phyloP scores from a whole-genome alignment of 176 grass and related monocot genomes.

The Carex cristatella region DNA sequence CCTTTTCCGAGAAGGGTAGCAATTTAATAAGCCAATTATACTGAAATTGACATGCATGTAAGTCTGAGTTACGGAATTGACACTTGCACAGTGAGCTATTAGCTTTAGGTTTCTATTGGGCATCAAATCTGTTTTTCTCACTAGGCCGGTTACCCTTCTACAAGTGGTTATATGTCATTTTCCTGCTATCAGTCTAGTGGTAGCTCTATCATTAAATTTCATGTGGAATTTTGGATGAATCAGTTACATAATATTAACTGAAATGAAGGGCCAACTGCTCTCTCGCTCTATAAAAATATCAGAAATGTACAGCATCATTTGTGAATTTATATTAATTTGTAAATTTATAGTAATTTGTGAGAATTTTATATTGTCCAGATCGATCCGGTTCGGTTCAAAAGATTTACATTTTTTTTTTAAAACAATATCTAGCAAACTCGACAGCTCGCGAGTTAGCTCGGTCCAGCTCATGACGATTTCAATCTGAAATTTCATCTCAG shows the following conservation, averaged over 20 bases:
- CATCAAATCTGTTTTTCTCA: not conserved
- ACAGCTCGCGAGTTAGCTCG: too few species aligned
- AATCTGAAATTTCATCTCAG: too few species aligned
- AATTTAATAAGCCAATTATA: not conserved
- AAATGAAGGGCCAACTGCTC: not conserved
- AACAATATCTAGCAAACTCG: too few species aligned
- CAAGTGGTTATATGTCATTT: conserved; percentile 27
- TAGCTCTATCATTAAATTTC: conserved; percentile 5
- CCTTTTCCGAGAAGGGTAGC: not conserved
- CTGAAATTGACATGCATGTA: conserved; percentile 12
- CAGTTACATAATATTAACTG: not conserved
- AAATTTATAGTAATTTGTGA: too few species aligned
- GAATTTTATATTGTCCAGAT: too few species aligned
- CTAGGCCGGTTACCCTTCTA: not conserved
- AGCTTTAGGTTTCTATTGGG: not conserved
- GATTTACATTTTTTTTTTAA: too few species aligned
- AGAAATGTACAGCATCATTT: not conserved
- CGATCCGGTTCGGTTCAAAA: too few species aligned
- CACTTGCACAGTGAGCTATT: conserved; percentile 17
- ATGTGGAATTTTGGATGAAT: not conserved
- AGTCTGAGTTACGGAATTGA: conserved; percentile 7
- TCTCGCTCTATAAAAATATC: not conserved
- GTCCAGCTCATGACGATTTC: too few species aligned
- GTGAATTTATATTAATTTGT: too few species aligned
- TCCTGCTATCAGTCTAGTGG: not conserved